Conservation (phyloP, 345 rosid species). For the Arabis hirsuta region DNA sequence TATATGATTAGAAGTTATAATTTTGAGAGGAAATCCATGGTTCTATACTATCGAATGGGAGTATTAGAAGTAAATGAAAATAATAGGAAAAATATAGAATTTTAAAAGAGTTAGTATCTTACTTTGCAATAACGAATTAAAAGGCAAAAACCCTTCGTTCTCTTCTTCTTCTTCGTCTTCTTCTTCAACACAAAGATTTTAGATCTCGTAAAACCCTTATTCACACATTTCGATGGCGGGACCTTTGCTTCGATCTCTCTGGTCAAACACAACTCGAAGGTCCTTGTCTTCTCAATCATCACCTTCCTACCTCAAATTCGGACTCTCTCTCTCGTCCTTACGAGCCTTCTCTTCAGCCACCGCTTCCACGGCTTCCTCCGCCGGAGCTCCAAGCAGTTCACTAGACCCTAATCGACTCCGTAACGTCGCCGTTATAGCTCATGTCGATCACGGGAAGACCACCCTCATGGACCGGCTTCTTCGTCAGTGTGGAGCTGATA, state of each 20-base stretch:
- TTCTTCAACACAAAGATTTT: neutral
- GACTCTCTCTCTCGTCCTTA: slow-evolving; percentile 38
- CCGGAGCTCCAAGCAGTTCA: slow-evolving; percentile 48
- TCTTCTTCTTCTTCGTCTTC: neutral
- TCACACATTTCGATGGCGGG: slow-evolving; percentile 62
- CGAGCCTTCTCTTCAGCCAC: slow-evolving; percentile 61
- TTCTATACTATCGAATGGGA: neutral
- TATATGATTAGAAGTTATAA: too few species aligned
- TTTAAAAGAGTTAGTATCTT: neutral
- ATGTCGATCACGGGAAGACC: slow-evolving; percentile 98
- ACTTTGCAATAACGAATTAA: slow-evolving; percentile 18
- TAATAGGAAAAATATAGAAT: neutral
- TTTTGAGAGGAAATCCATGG: too few species aligned
- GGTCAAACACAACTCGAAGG: slow-evolving; percentile 57
- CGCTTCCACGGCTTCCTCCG: slow-evolving; percentile 39
- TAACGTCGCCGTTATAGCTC: slow-evolving; percentile 97
- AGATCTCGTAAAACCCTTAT: slow-evolving; percentile 47
- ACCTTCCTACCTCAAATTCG: slow-evolving; percentile 27
- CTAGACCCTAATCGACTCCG: slow-evolving; percentile 77
- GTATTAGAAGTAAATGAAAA: neutral
- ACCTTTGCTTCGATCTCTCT: slow-evolving; percentile 75
- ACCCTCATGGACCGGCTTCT: slow-evolving; percentile 96
- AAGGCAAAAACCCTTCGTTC: slow-evolving; percentile 35
- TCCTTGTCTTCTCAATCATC: slow-evolving; percentile 50
- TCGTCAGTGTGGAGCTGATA: slow-evolving; percentile 97